A percentile compares a stretch with the other conserved stretches of the same genome.
These are phyloP conservation scores for Hippophae rhamnoides DNA, from an alignment of 306 rosid genomes.

Conservation along the genomic window DNA sequence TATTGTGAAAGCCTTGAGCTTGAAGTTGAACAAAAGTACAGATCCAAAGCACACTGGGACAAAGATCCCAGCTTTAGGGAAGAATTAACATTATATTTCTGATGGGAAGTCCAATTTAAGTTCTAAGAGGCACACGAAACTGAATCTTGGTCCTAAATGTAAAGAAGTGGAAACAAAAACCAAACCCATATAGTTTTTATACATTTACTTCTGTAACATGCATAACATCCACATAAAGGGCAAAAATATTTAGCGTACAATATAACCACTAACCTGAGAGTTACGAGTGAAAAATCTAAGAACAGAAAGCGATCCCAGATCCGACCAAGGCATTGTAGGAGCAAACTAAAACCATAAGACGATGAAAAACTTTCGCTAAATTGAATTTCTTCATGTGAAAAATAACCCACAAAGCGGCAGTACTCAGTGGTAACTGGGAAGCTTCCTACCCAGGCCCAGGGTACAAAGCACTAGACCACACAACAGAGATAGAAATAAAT, in stretches of 20 bases:
- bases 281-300: slow-evolving; percentile 24
- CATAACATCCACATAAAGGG: not conserved
- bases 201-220: not conserved
- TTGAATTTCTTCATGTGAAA: not conserved
- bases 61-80: too few relatives aligned
- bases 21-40: too few relatives aligned
- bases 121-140: too few relatives aligned
- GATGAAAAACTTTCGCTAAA: not conserved
- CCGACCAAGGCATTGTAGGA: slow-evolving; percentile 46
- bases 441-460: not conserved
- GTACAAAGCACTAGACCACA: too few relatives aligned
- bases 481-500: too few relatives aligned
- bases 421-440: not conserved
- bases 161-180: not conserved
- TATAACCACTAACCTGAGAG: slow-evolving; percentile 41
- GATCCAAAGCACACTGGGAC: too few relatives aligned
- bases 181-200: slow-evolving; percentile 1
- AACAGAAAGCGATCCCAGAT: slow-evolving; percentile 39
- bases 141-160: too few relatives aligned
- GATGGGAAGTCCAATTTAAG: too few relatives aligned
- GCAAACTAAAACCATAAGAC: slow-evolving; percentile 16
- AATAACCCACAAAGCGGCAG: not conserved
- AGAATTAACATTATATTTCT: too few relatives aligned
- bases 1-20: too few relatives aligned
- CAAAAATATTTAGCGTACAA: not conserved